Evolutionary conservation across 768 basidiomycete species (phyloP).

Genomic region (Strobilomyces dryophilus): DNA sequence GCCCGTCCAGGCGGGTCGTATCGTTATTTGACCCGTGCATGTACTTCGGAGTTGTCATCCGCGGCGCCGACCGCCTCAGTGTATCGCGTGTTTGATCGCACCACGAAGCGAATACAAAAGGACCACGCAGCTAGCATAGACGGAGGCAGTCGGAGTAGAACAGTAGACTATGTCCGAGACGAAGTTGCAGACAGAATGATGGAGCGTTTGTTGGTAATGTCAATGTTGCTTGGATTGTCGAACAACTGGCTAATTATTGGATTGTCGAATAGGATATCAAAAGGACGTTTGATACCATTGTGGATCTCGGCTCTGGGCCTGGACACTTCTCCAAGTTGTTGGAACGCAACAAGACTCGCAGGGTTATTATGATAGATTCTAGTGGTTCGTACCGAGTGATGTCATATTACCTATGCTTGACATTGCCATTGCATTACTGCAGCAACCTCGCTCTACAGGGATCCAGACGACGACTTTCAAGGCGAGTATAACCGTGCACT

Average conservation of each 20-base stretch:
- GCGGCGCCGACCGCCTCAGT: conserved; percentile 40
- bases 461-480: conserved; percentile 76
- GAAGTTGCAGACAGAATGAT: conserved; percentile 89
- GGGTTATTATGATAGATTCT: conserved; percentile 81
- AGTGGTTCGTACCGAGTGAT: conserved; percentile 53
- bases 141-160: conserved; percentile 57
- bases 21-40: conserved; percentile 32
- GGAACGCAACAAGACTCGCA: conserved; percentile 60
- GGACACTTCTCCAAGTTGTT: conserved; percentile 89
- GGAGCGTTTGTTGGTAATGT: conserved; percentile 77
- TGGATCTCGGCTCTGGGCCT: conserved; percentile 88
- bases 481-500: conserved; percentile 56
- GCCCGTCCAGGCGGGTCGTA: not conserved
- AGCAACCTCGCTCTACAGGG: conserved; percentile 74
- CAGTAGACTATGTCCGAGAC: conserved; percentile 88
- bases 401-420: not conserved
- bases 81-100: conserved; percentile 85
- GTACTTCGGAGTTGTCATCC: conserved; percentile 46
- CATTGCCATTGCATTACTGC: conserved; percentile 4
- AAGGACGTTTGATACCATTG: conserved; percentile 67
- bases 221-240: conserved; percentile 2
- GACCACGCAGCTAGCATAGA: conserved; percentile 64
- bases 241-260: not conserved
- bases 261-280: conserved; percentile 73
- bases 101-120: conserved; percentile 70